Conservation (phyloP, 257 asterid genomes). For the Nicotiana tomentosiformis region DNA sequence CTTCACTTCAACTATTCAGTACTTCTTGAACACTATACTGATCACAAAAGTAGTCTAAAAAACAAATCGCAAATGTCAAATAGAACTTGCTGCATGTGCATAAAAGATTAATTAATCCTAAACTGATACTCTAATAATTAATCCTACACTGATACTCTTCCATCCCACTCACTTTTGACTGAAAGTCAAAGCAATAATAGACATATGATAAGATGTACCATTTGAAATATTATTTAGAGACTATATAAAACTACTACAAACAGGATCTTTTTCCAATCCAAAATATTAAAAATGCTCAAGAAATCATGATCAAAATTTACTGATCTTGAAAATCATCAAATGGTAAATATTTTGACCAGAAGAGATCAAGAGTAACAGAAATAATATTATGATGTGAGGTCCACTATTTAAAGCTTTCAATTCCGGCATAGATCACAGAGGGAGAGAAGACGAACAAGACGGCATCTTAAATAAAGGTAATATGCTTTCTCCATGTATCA, state of each 20-base stretch:
- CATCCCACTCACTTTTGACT: not conserved
- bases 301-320: not conserved
- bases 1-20: not conserved
- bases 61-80: not conserved
- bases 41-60: not conserved
- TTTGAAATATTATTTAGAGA: not conserved
- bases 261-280: not conserved
- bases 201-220: not conserved
- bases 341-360: not conserved
- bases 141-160: not conserved
- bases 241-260: not conserved
- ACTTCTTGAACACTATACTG: not conserved
- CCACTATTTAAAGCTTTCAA: not conserved
- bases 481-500: not conserved
- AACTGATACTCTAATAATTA: not conserved
- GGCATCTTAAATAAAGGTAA: not conserved
- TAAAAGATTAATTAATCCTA: not conserved
- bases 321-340: not conserved
- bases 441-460: not conserved
- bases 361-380: not conserved
- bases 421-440: not conserved
- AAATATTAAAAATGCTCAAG: not conserved
- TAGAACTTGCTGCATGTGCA: not conserved
- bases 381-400: not conserved
- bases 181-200: not conserved